These are phyloP conservation scores for Anthoceros angustus DNA, from an alignment of 225 moss, liverwort and hornwort genomes.

Conservation along the genomic window DNA sequence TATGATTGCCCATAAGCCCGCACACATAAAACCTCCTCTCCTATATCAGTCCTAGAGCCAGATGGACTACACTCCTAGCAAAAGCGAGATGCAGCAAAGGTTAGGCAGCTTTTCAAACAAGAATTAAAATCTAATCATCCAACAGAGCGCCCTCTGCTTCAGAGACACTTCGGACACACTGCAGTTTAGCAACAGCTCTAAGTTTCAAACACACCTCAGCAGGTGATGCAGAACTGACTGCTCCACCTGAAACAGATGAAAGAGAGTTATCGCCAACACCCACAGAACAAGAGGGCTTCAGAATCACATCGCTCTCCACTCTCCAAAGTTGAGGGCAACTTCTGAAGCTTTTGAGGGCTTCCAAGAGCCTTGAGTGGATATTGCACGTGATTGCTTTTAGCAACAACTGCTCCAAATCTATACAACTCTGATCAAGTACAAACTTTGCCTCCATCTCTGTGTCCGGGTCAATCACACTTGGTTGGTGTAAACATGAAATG, in stretches of 20 bases:
- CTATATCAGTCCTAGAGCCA: conserved; percentile 34
- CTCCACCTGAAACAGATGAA: too few relatives aligned
- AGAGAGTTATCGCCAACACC: conserved; percentile 24
- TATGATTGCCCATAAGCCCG: conserved; percentile 84
- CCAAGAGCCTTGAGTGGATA: conserved; percentile 85
- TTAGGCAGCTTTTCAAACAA: too few relatives aligned
- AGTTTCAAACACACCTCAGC: conserved; percentile 34
- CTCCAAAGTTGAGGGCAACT: conserved; percentile 48
- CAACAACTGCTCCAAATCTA: conserved; percentile 81
- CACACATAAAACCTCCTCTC: conserved; percentile 82
- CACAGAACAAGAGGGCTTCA: conserved; percentile 49
- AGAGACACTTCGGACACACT: too few relatives aligned
- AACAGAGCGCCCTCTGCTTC: too few relatives aligned
- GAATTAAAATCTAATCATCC: too few relatives aligned
- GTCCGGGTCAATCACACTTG: conserved; percentile 58
- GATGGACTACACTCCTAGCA: conserved; percentile 12
- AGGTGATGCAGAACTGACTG: conserved; percentile 11
- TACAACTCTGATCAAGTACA: conserved; percentile 59
- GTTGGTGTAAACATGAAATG: conserved; percentile 73
- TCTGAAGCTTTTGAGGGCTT: conserved; percentile 61
- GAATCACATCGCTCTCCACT: conserved; percentile 69
- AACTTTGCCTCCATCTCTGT: conserved; percentile 71
- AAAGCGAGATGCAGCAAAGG: neutral
- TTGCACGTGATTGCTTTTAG: conserved; percentile 83
- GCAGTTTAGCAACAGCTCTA: neutral